Conservation (phyloP, 202 grass and related monocot species). For the Panicum hallii region DNA sequence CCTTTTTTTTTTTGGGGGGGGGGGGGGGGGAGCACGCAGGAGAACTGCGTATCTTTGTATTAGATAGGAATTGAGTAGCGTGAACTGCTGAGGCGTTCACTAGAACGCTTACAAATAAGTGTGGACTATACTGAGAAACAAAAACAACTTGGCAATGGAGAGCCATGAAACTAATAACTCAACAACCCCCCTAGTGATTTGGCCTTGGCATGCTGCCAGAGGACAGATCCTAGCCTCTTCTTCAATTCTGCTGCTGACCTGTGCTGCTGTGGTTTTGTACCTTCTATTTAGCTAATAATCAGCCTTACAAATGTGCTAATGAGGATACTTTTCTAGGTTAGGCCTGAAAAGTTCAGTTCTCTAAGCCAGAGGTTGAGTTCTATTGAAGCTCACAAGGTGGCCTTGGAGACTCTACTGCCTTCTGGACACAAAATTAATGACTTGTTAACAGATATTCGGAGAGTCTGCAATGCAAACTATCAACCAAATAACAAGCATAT, state of each 20-base stretch:
- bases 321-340: slow-evolving; percentile 64
- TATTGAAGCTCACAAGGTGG: slow-evolving; percentile 72
- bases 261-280: background rate
- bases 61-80: background rate
- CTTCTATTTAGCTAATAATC: slow-evolving; percentile 21
- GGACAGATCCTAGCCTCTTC: background rate
- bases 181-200: background rate
- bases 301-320: slow-evolving; percentile 50
- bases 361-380: slow-evolving; percentile 76
- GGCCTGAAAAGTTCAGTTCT: slow-evolving; percentile 86
- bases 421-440: slow-evolving; percentile 63
- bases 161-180: background rate
- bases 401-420: slow-evolving; percentile 67
- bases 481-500: slow-evolving; percentile 69
- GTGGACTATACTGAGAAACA: background rate
- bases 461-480: slow-evolving; percentile 64
- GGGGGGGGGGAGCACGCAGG: background rate
- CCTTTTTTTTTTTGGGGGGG: background rate
- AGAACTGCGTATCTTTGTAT: background rate
- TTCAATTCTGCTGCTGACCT: background rate
- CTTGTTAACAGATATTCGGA: slow-evolving; percentile 62
- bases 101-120: background rate
- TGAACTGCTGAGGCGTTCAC: background rate
- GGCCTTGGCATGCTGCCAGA: background rate
- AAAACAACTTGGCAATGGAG: background rate